These are phyloP conservation scores for Chytriomyces confervae DNA, from an alignment of 192 early-diverging fungal species.

Conservation along the genomic window DNA sequence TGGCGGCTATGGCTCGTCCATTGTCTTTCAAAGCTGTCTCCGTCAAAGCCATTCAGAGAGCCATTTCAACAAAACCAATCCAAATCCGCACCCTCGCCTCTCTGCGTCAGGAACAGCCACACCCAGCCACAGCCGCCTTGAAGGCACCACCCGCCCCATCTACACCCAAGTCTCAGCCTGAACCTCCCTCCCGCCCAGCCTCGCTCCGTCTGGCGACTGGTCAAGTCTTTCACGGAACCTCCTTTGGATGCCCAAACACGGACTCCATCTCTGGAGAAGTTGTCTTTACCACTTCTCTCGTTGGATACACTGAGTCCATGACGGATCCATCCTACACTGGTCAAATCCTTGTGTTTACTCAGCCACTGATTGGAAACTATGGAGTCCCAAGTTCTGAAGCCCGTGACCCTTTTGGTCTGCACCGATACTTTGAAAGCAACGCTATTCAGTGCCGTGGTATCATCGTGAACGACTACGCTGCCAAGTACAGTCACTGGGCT, in stretches of 20 bases:
- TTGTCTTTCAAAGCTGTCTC: too few relatives aligned
- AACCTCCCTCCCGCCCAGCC: slow-evolving; percentile 61
- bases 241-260: slow-evolving; percentile 77
- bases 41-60: too few relatives aligned
- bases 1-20: too few relatives aligned
- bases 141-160: not conserved
- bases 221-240: slow-evolving; percentile 80
- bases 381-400: slow-evolving; percentile 76
- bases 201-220: slow-evolving; percentile 80
- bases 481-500: slow-evolving; percentile 92
- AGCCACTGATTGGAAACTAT: slow-evolving; percentile 95
- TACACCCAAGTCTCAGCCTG: slow-evolving; percentile 37
- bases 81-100: too few relatives aligned
- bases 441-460: slow-evolving; percentile 86
- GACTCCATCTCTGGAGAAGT: slow-evolving; percentile 80
- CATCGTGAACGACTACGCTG: slow-evolving; percentile 90
- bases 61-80: too few relatives aligned
- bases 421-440: slow-evolving; percentile 86
- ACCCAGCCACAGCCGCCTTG: not conserved
- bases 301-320: slow-evolving; percentile 97
- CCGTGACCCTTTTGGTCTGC: slow-evolving; percentile 81
- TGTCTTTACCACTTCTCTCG: slow-evolving; percentile 93
- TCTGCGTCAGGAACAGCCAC: not conserved
- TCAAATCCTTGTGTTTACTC: slow-evolving; percentile 96
- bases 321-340: slow-evolving; percentile 96